Percentiles rank a stretch among this genome's conserved stretches.
Conservation (phyloP, 768 basidiomycete genomes). For the Chalciporus pseudorubinellus region DNA sequence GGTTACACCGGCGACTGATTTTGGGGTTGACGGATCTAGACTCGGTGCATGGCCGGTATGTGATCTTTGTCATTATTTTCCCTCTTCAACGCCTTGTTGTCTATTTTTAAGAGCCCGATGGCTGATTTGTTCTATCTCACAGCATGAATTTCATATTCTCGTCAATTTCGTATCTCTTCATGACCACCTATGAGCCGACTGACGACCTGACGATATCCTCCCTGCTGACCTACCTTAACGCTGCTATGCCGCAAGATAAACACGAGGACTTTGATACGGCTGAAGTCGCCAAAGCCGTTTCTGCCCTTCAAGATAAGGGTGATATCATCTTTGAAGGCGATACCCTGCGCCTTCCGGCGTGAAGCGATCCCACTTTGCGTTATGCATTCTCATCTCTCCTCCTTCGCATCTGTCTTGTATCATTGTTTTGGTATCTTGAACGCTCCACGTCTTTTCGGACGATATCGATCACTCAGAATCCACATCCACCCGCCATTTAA, state of each 20-base stretch:
- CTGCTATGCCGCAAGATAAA: slow-evolving; percentile 74
- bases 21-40: slow-evolving; percentile 56
- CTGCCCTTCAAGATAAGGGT: slow-evolving; percentile 45
- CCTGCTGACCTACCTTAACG: slow-evolving; percentile 69
- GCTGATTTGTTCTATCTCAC: slow-evolving; percentile 6
- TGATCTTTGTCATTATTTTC: slow-evolving; percentile 6
- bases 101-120: slow-evolving; percentile 4
- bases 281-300: slow-evolving; percentile 58
- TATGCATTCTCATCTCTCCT: neutral
- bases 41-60: slow-evolving; percentile 59
- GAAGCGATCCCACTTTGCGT: neutral
- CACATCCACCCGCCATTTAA: no score
- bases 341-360: slow-evolving; percentile 30
- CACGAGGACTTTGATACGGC: slow-evolving; percentile 79
- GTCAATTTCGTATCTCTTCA: slow-evolving; percentile 63
- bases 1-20: slow-evolving; percentile 26
- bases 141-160: slow-evolving; percentile 60
- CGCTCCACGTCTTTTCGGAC: slow-evolving; percentile 6
- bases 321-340: slow-evolving; percentile 54
- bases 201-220: slow-evolving; percentile 72
- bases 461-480: neutral
- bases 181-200: slow-evolving; percentile 59
- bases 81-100: neutral
- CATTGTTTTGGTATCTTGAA: slow-evolving; percentile 24
- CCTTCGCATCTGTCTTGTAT: slow-evolving; percentile 15